Base-by-base conservation (phyloP, 371 early-diverging fungal genomes). In the Dichotomocladium elegans region DNA sequence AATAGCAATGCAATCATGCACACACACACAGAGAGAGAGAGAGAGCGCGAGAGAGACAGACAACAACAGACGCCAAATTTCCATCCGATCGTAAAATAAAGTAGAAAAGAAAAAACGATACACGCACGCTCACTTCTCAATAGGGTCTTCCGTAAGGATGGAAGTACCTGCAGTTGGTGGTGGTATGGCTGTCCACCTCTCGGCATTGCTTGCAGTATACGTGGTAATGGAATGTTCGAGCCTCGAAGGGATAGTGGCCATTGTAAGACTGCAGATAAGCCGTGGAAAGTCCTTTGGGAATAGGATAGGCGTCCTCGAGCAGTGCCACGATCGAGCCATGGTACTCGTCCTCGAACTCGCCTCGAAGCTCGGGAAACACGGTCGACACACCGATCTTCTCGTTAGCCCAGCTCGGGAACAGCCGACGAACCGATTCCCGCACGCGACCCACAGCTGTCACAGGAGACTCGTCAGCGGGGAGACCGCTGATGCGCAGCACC, bases 111-210 rank as follows among this genome's bases (percentile, higher is more conserved):
- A n/a, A n/a, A n/a, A n/a, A n/a, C n/a, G n/a, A n/a, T n/a, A n/a
- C n/a, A n/a, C n/a, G n/a, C n/a, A n/a, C n/a, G n/a, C n/a, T n/a
- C n/a, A n/a, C n/a, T n/a, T n/a, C n/a, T n/a, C n/a, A n/a, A n/a
- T n/a, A n/a, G n/a, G n/a, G n/a, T 1, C 21, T 37, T 37, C 21
- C n/a, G 14, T 37, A 37, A 37, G 37, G 37, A 37, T 48, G 17
- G 31, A 48, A 48, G 19, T 33, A 48, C 25, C 35, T 48, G 37
- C 49, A 48, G 22, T 48, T 24, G 5, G 31, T 35, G 24, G 35
- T 9, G 0, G 35, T 48, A 25, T 48, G 49, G 24, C 49, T 48
- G 35, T 48, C 49, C 3, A 48, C 25, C 2, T 14, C 35, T 5
- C 35, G 49, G 17, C 35, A 35, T 4, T 29, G 10, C 35, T 25